Base-by-base conservation (phyloP, 2,329 filamentous ascomycete genomes). In the Colletotrichum tofieldiae region DNA sequence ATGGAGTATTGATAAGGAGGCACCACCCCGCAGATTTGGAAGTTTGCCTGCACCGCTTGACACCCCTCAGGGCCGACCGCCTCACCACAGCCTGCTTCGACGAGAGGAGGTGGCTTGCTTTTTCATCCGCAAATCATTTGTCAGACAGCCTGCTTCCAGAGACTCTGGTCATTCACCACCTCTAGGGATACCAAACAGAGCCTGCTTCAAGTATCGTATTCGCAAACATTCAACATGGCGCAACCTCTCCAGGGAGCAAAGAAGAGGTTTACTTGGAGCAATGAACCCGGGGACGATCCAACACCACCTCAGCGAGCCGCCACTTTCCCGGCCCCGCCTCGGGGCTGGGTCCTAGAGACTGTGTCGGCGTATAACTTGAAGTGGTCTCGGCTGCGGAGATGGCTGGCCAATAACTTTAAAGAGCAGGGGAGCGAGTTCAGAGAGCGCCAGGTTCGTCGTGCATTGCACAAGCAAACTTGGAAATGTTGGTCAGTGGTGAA, bases 351-450 rank as follows among this genome's bases (percentile, higher is more conserved):
- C 12, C 4, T 23, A 16, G 23, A n/a, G 8, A 35, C 23, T 18
- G 59, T 62, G n/a, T 62, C 41, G n/a, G 59, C 41, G 32, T 62
- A 62, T 5, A 18, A 35, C 5, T n/a, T 62, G 29, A 29, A 62
- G 16, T 62, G 59, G 59, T 7, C 26, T 18, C 14, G 6, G 11
- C 59, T 62, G 7, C 41, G 18, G 6, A 16, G n/a, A 5, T 62
- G 23, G n/a, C 59, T 62, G 11, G 16, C 26, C 41, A 16, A 23
- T 0, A 32, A 3, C 20, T 62, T 47, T 7, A 32, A 32, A 62
- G 20, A 29, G 2, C 16, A 49, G 16, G 41, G 16, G 16, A 5
- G 11, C 9, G 6, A 16, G 18, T 47, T 62, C n/a, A 4, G 14
- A 14, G 41, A 62, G 16, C 7, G 41, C 12, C 59, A 62, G 59